phyloP scores from a whole-genome alignment of 2,329 filamentous ascomycete species.

The Neonectria ditissima region DNA sequence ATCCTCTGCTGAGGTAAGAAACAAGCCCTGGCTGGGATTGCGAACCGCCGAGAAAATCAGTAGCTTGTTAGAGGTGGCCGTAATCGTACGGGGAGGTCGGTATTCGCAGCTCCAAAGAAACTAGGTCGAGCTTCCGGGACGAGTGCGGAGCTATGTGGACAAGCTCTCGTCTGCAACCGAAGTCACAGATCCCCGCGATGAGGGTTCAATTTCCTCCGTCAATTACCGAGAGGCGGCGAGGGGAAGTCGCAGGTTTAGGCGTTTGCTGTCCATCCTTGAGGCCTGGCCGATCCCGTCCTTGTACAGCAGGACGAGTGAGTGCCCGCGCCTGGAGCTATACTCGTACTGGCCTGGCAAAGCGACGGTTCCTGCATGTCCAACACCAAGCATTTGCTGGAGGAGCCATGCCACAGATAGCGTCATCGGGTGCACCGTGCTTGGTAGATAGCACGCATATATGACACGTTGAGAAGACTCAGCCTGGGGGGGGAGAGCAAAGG shows the following conservation, averaged over 20 bases:
- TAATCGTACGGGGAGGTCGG: not conserved
- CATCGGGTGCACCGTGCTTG: not conserved
- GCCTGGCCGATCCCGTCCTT: not conserved
- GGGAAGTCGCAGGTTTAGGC: not conserved
- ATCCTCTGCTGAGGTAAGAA: conserved; percentile 7
- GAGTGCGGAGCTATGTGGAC: not conserved
- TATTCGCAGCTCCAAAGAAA: not conserved
- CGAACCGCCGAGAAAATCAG: not conserved
- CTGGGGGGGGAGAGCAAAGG: not conserved
- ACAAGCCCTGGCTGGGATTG: not conserved
- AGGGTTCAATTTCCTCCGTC: conserved; percentile 10
- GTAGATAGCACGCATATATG: not conserved
- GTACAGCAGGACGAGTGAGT: not conserved
- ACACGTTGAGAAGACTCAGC: not conserved
- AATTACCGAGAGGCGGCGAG: not conserved
- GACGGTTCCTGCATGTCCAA: conserved; percentile 17
- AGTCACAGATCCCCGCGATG: not conserved
- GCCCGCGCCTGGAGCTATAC: conserved; percentile 9
- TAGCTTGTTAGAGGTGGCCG: not conserved
- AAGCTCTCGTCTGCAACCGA: not conserved
- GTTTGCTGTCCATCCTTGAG: not conserved
- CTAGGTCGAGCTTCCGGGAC: not conserved
- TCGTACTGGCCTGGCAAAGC: not conserved
- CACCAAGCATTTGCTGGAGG: not conserved
- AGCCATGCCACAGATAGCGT: not conserved